Evolutionary conservation across 2,329 filamentous ascomycete genomes (phyloP), one percentile per base, ranked within the genome.

Genomic region (Albophoma yamanashiensis): DNA sequence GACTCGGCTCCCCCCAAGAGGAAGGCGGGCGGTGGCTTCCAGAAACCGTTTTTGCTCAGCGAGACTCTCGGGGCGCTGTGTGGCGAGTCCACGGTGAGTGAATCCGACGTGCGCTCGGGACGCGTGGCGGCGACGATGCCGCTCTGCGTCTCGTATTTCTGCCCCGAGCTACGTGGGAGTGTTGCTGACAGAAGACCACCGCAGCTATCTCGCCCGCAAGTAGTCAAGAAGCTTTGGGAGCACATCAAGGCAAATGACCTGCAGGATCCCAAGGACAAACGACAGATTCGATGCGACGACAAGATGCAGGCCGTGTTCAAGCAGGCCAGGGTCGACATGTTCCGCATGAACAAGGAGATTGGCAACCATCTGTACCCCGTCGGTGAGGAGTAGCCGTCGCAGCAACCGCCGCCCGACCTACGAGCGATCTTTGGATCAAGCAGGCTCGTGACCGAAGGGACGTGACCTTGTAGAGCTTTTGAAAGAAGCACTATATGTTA

Each of bases 321-420:
- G 74, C 84, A 89, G 69, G 85, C 92, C 68, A 89, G 84, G 69
- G 89, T 99, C 57, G 91, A 97, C 75, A 99, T 99, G 94, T 99
- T 99, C 75, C 92, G 91, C 66, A 97, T 99, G 93, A 97, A 96
- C 79, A 97, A 97, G 79, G 84, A 96, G 20, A 85, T 97, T 14
- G 91, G 90, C 64, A 87, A 89, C 71, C 93, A 97, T 69, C 80
- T 97, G 45, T 97, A 96, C 70, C 89, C 89, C 2, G 82, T 90
- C 56, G 91, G 93, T 58, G 91, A 94, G 72, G 85, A 74, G 60
- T 70, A 71, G 47, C 22, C 17, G 45, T n/a, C 25, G 38, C 14
- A 12, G 15, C 22, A 14, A 14, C 20, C 12, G 36, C 31, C 20
- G 36, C 31, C 17, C 31, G 20, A 22, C 50, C 50, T 22, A 15